A percentile compares a stretch with the other conserved stretches of the same genome.
Evolutionary conservation across 441 rosid species (phyloP).

Genomic region (Gossypium davidsonii): DNA sequence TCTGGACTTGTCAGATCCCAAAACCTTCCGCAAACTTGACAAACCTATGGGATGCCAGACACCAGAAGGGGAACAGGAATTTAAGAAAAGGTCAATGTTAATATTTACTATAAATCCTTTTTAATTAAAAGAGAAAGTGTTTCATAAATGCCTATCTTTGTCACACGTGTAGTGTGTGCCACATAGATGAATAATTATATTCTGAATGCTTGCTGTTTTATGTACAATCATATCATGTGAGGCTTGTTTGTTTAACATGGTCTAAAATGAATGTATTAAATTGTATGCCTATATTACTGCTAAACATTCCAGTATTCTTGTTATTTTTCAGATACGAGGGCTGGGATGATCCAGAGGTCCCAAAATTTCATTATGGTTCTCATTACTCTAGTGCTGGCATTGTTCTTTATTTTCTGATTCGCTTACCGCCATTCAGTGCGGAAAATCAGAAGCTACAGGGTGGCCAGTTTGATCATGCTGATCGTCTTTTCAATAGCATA

Average conservation of each 20-base stretch:
- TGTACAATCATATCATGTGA: constrained; percentile 1
- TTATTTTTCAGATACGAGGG: constrained; percentile 73
- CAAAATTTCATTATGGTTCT: constrained; percentile 99
- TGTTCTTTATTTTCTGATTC: constrained; percentile 96
- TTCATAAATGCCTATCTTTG: background rate
- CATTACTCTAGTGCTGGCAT: constrained; percentile 99
- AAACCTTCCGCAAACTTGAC: constrained; percentile 83
- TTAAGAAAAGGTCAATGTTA: constrained; percentile 71
- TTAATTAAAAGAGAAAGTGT: background rate
- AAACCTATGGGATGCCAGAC: constrained; percentile 99
- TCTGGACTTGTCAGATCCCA: constrained; percentile 82
- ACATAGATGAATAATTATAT: background rate
- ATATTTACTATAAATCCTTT: background rate
- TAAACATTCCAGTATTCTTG: constrained; percentile 13
- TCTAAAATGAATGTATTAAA: background rate
- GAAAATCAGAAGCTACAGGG: constrained; percentile 99
- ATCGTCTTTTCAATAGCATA: constrained; percentile 92
- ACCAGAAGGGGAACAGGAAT: constrained; percentile 94
- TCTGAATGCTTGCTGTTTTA: background rate
- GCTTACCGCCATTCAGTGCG: constrained; percentile 92
- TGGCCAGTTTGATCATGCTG: constrained; percentile 99
- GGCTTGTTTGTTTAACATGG: background rate
- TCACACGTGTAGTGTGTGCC: background rate
- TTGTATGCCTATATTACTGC: background rate
- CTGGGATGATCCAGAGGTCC: constrained; percentile 99